Base-by-base conservation (phyloP, 2,329 filamentous ascomycete genomes). In the Exophiala aquamarina region DNA sequence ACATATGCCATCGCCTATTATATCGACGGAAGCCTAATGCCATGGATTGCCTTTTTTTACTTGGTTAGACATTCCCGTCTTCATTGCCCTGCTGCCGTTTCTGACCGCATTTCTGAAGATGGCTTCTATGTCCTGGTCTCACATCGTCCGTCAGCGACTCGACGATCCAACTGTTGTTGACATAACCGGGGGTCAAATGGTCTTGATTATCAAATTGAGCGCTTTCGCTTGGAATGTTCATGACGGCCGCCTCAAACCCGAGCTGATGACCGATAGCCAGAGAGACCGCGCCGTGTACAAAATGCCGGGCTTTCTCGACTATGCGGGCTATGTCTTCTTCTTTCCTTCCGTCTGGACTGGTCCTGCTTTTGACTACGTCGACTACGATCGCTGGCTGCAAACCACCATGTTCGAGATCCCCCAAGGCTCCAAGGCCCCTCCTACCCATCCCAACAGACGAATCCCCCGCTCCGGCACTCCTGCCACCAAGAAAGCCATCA, bases 151-250 rank as follows among this genome's bases (percentile, higher is more conserved):
- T 31, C 89, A 95, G 67, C 79, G 83, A 31, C 72, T 78, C 31
- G 76, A 86, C 58, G 77, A 82, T 52, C 81, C 87, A 0, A 76
- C 79, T 31, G 69, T 72, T 2, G 76, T 95, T 49, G 93, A 98
- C 66, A 91, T 98, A 58, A 96, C 92, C 0, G 91, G 79, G 51
- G 90, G 92, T 1, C 93, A 98, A 68, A 98, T 98, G 93, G 93
- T 98, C 26, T 72, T 97, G 59, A 85, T 97, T 54, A 98, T 98
- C 89, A 98, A 98, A 69, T 81, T 98, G 28, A 89, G 84, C 17
- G 87, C 92, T 4, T 98, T 98, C 64, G 95, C 89, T 72, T 98
- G 93, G 93, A 97, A 97, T 64, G 85, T 97, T 7, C 90, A 93
- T 61, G 93, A 98, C 66, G 94, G 93, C 15, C 83, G 85, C 49